These are phyloP conservation scores for Zygotorulaspora sp. DNA, from an alignment of 805 yeast genomes.

Conservation along the genomic window DNA sequence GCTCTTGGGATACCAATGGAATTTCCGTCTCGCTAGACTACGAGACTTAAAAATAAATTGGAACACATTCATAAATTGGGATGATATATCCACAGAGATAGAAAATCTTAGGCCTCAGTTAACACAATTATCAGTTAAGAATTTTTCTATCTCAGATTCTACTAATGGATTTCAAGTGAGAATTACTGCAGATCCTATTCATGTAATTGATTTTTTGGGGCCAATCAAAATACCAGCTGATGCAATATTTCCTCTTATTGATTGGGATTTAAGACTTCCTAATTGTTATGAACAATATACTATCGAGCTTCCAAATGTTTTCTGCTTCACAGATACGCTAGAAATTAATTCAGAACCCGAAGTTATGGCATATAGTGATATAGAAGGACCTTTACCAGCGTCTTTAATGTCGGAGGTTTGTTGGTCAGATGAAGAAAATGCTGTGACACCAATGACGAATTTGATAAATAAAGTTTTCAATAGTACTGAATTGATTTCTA, in stretches of 20 bases:
- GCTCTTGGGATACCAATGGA: slow-evolving; percentile 5
- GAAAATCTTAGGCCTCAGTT: slow-evolving; percentile 16
- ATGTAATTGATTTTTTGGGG: slow-evolving; percentile 14
- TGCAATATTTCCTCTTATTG: slow-evolving; percentile 33
- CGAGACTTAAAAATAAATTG: slow-evolving; percentile 20
- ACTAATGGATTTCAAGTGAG: slow-evolving; percentile 27
- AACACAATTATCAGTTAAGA: slow-evolving; percentile 22
- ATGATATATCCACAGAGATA: slow-evolving; percentile 5
- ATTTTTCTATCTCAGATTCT: slow-evolving; percentile 24
- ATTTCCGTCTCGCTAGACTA: slow-evolving; percentile 17
- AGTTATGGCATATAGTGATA: slow-evolving; percentile 10
- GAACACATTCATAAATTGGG: slow-evolving; percentile 22
- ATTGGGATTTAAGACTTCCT: slow-evolving; percentile 37
- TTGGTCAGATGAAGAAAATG: slow-evolving; percentile 31
- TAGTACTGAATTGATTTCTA: slow-evolving; percentile 14
- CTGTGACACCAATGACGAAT: slow-evolving; percentile 31
- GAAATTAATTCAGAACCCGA: slow-evolving; percentile 5
- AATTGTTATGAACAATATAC: slow-evolving; percentile 36
- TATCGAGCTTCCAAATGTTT: slow-evolving; percentile 30
- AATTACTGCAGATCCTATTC: slow-evolving; percentile 21
- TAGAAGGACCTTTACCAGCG: slow-evolving; percentile 29
- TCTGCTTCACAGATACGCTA: slow-evolving; percentile 14
- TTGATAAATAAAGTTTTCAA: slow-evolving; percentile 26
- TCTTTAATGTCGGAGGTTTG: slow-evolving; percentile 28
- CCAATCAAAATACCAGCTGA: slow-evolving; percentile 18